These are phyloP conservation scores for Daldinia loculata DNA, from an alignment of 495 filamentous ascomycete species.

Conservation along the genomic window DNA sequence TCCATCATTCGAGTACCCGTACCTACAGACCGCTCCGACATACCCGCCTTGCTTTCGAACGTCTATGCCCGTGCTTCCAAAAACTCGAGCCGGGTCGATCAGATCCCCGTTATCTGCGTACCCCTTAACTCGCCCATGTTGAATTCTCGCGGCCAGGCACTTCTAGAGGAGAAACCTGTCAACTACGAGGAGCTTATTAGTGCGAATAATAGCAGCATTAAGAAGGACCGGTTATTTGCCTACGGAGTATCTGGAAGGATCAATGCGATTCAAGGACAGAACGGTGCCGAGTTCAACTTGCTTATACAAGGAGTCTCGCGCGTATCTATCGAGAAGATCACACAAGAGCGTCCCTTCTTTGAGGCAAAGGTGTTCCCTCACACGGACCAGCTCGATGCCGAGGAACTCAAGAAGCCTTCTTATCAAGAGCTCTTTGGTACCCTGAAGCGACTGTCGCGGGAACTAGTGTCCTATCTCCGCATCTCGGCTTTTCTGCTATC, in stretches of 20 bases:
- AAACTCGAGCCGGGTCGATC: conserved; percentile 67
- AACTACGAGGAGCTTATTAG: conserved; percentile 66
- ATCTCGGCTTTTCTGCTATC: conserved; percentile 78
- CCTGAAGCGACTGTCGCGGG: conserved; percentile 81
- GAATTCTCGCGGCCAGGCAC: conserved; percentile 71
- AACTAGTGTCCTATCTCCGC: conserved; percentile 80
- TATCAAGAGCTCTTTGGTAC: conserved; percentile 74
- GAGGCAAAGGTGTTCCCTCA: conserved; percentile 72
- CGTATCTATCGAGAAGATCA: conserved; percentile 76
- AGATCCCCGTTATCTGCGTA: conserved; percentile 81
- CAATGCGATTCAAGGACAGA: conserved; percentile 80
- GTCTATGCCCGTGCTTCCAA: conserved; percentile 73
- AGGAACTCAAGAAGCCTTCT: conserved; percentile 33
- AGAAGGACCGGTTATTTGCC: conserved; percentile 75
- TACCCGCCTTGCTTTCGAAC: conserved; percentile 80
- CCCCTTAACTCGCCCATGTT: conserved; percentile 77
- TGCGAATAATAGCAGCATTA: conserved; percentile 58
- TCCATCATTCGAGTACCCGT: conserved; percentile 79
- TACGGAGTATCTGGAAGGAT: conserved; percentile 85
- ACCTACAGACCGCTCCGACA: conserved; percentile 75
- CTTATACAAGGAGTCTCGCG: conserved; percentile 86
- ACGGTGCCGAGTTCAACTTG: conserved; percentile 79
- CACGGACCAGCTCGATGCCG: conserved; percentile 39
- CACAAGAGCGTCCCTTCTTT: conserved; percentile 83
- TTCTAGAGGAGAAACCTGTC: conserved; percentile 59